phyloP scores from a whole-genome alignment of 345 rosid genomes.

The Angophora floribunda region DNA sequence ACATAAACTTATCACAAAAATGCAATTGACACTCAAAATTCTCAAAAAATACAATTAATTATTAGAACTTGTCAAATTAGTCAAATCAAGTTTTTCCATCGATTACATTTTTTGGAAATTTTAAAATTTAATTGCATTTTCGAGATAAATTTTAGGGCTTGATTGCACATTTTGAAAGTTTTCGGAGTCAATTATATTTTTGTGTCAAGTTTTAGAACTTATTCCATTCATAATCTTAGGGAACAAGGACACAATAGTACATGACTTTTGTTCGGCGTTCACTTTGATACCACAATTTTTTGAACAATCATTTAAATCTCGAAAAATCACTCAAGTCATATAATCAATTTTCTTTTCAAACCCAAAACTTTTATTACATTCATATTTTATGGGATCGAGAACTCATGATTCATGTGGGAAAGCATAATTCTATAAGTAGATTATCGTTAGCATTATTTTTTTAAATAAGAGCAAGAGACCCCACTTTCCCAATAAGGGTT shows the following conservation, averaged over 20 bases:
- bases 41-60: too few relatives aligned
- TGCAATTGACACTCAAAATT: too few relatives aligned
- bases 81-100: background rate
- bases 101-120: background rate
- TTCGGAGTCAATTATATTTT: too few relatives aligned
- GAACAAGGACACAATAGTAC: background rate
- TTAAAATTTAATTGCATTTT: background rate
- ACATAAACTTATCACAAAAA: too few relatives aligned
- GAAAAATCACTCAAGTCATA: background rate
- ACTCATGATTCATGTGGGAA: background rate
- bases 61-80: too few relatives aligned
- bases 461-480: background rate
- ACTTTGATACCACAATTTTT: background rate
- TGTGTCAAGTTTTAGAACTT: too few relatives aligned
- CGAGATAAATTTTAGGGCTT: too few relatives aligned
- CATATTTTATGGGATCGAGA: background rate
- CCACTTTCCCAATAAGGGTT: background rate
- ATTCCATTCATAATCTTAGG: background rate
- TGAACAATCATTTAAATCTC: background rate
- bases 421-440: background rate
- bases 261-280: background rate
- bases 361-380: background rate
- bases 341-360: background rate
- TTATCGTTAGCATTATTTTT: background rate
- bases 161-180: too few relatives aligned